Conservation (phyloP, 257 asterid genomes). For the Eucommia ulmoides region DNA sequence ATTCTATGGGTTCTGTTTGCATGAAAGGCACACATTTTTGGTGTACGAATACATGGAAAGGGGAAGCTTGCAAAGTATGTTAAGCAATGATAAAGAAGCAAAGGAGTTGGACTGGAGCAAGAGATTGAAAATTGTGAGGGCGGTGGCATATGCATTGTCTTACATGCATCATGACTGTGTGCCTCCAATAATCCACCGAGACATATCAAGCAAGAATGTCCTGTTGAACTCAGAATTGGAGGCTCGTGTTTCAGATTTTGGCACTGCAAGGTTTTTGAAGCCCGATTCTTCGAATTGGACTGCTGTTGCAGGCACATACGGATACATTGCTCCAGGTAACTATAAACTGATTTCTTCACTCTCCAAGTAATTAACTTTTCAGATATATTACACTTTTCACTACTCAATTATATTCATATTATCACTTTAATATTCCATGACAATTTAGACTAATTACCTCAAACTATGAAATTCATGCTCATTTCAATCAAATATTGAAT, state of each 20-base stretch:
- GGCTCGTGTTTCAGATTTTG: slow-evolving; percentile 1
- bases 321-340: slow-evolving; percentile 5
- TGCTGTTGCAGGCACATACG: background rate
- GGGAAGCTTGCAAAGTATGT: slow-evolving; percentile 12
- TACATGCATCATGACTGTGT: slow-evolving; percentile 30
- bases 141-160: slow-evolving; percentile 20
- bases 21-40: slow-evolving; percentile 13
- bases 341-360: too few species aligned
- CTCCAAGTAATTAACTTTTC: too few species aligned
- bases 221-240: slow-evolving; percentile 8
- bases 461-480: too few species aligned
- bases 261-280: slow-evolving; percentile 1
- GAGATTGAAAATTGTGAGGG: slow-evolving; percentile 18
- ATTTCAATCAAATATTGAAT: too few species aligned
- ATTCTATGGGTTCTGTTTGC: slow-evolving; percentile 15
- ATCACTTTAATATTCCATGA: too few species aligned
- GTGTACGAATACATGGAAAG: slow-evolving; percentile 26
- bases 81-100: slow-evolving; percentile 13
- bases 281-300: background rate
- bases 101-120: slow-evolving; percentile 10
- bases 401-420: too few species aligned
- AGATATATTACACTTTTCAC: too few species aligned
- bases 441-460: too few species aligned
- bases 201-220: slow-evolving; percentile 27
- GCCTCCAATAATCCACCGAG: slow-evolving; percentile 32